Evolutionary conservation across 192 early-diverging fungal species (phyloP).

Genomic region (Jimgerdemannia lactiflua): DNA sequence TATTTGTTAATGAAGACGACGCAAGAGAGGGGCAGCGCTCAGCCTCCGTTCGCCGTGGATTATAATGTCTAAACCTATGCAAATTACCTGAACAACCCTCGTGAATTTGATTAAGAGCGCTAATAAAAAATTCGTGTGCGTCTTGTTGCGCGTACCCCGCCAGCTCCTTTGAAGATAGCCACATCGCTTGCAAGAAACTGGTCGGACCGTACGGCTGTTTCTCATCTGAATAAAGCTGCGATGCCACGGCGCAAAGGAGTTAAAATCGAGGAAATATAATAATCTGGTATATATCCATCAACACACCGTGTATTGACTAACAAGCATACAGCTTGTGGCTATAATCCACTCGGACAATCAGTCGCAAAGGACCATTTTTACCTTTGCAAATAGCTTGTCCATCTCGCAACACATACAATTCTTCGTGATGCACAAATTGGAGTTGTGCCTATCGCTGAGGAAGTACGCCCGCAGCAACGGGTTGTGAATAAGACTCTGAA

Average conservation of each 20-base stretch:
- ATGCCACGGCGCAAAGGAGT: not conserved
- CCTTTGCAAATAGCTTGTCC: constrained; percentile 75
- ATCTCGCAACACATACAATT: constrained; percentile 95
- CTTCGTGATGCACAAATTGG: constrained; percentile 53
- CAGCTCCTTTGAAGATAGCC: constrained; percentile 82
- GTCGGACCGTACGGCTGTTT: constrained; percentile 78
- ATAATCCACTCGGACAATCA: not conserved
- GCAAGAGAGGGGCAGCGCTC: too few species aligned
- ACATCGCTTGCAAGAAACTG: constrained; percentile 82
- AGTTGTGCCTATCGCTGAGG: constrained; percentile 86
- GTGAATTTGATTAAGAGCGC: constrained; percentile 86
- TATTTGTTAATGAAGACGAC: too few species aligned
- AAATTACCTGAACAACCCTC: constrained; percentile 47
- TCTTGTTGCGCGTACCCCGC: constrained; percentile 96
- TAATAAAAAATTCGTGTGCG: constrained; percentile 97
- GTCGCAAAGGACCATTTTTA: constrained; percentile 18
- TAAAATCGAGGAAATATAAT: too few species aligned
- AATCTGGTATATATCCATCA: not conserved
- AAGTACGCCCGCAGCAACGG: constrained; percentile 88
- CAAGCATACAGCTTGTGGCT: not conserved
- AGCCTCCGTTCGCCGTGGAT: too few species aligned
- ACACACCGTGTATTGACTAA: not conserved
- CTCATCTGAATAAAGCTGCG: constrained; percentile 64
- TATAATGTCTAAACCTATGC: not conserved
- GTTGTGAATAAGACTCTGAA: constrained; percentile 92